Evolutionary conservation across 2,329 filamentous ascomycete genomes (phyloP), one percentile per base, ranked within the genome.

Genomic region (Diaporthe velutina): DNA sequence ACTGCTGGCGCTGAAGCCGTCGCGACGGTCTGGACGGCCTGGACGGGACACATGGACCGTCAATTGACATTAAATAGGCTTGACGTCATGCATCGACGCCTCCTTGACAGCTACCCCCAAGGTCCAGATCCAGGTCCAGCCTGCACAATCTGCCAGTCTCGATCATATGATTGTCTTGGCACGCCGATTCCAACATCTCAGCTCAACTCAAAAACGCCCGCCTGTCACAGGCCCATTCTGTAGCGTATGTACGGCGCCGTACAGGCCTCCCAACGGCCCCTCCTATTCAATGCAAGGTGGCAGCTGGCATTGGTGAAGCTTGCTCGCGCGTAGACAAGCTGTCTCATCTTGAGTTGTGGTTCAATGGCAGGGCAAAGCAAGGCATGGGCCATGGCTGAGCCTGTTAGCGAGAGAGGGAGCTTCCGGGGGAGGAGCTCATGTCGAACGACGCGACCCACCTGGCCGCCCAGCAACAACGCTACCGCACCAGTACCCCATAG

Each of bases 61-160:
- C 57, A 61, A 71, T 61, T 52, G 55, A 42, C 45, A 64, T 72
- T 60, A 54, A 64, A 72, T 38, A 38, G 45, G 42, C 45, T 72
- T 72, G 70, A 72, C 70, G 70, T 72, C 70, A 72, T 64, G 6
- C 70, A 72, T 72, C 57, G 42, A 52, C 45, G 33, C 54, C 70
- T 28, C 45, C 30, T 30, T 6, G 38, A 45, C 19, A 52, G 30
- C 30, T 57, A 19, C 42, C 40, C 42, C 45, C 45, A 54, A 38
- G 28, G 22, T 45, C 30, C 28, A 58, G 40, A 28, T 35, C 38
- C 57, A 50, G 28, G 40, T 25, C 61, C 45, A 4, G 40, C 58
- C 35, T 28, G 58, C n/a, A 33, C n/a, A 42, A 10, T 28, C 17
- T 45, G 13, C 38, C 25, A 66, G 61, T 66, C 28, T 13, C 61